Base-by-base conservation (phyloP, 768 basidiomycete species). In the Boletus pseudopeckii region DNA sequence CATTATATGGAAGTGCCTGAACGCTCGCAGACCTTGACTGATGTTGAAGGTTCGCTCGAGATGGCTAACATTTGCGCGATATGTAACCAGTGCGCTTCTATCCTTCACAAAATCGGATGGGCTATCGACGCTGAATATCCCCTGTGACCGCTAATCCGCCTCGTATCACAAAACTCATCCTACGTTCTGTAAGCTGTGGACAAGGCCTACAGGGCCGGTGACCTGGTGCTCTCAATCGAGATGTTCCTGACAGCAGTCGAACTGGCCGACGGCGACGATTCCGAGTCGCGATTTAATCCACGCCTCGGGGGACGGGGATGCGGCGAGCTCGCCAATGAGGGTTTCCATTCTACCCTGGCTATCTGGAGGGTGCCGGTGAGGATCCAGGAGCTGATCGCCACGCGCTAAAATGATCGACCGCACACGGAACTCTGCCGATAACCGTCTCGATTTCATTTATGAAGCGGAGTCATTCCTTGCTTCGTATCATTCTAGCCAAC, bases 361-460 rank as follows among this genome's bases (percentile, higher is more conserved):
- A 24, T 24, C 24, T 24, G 24, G 24, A 24, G 24, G 24, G 24
- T 24, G 24, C 24, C 24, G 4, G 3, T 24, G 24, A 24, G 4
- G 24, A 24, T 4, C 24, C 24, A 4, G 24, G 24, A 24, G 4
- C 24, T 24, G 24, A 24, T 24, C 24, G 24, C 4, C 3, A 24
- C 4, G 24, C 4, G 24, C 4, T 24, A 24, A 24, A 24, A 24
- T 24, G 24, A 24, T 24, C 24, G 24, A 24, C 4, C 24, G 4
- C 24, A 24, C 24, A 4, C 24, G 24, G 24, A 3, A 86, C 79
- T 11, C 97, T 83, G 3, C 95, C 97, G 0, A 97, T 84, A 4
- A 69, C 67, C 0, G 50, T 63, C 67, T 99, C 97, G 34, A 94
- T 83, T 7, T 70, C 56, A 68, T 97, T 98, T 37, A 94, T 66